phyloP scores from a whole-genome alignment of 495 filamentous ascomycete genomes.

The Daldinia grandis region DNA sequence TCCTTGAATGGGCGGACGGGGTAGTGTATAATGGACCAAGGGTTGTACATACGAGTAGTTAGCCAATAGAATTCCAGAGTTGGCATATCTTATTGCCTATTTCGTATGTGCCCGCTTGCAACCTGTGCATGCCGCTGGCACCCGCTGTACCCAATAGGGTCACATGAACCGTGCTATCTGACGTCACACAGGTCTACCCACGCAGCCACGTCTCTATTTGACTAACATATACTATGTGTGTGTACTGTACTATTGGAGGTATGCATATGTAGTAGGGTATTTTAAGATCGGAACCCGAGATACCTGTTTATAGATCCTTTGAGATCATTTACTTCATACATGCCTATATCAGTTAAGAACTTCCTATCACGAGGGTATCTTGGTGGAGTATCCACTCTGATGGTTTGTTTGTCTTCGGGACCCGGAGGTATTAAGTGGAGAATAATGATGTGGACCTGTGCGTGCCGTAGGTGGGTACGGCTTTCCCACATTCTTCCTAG shows the following conservation, averaged over 20 bases:
- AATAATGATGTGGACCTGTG: not conserved
- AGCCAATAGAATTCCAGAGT: slow-evolving; percentile 15
- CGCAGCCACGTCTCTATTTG: not conserved
- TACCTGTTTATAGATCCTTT: not conserved
- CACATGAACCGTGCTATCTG: slow-evolving; percentile 10
- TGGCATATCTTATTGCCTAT: slow-evolving; percentile 16
- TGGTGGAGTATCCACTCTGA: not conserved
- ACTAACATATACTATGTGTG: no score
- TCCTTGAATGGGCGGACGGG: not conserved
- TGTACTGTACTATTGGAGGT: not conserved
- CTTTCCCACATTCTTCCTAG: not conserved
- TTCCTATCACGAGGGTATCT: not conserved
- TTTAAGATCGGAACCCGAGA: not conserved
- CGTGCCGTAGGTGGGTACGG: not conserved
- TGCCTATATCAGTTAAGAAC: not conserved
- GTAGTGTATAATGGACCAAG: not conserved
- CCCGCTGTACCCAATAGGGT: slow-evolving; percentile 1
- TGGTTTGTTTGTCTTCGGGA: not conserved
- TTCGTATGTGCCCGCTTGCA: slow-evolving; percentile 12
- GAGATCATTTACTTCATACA: slow-evolving; percentile 3
- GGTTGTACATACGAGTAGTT: not conserved
- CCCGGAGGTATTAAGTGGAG: not conserved
- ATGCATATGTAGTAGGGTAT: not conserved
- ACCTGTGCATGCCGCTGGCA: slow-evolving; percentile 16
- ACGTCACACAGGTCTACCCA: slow-evolving; percentile 20